These are phyloP conservation scores for Suhomyces bokatorum DNA, from an alignment of 1,139 yeast genomes.

Conservation along the genomic window DNA sequence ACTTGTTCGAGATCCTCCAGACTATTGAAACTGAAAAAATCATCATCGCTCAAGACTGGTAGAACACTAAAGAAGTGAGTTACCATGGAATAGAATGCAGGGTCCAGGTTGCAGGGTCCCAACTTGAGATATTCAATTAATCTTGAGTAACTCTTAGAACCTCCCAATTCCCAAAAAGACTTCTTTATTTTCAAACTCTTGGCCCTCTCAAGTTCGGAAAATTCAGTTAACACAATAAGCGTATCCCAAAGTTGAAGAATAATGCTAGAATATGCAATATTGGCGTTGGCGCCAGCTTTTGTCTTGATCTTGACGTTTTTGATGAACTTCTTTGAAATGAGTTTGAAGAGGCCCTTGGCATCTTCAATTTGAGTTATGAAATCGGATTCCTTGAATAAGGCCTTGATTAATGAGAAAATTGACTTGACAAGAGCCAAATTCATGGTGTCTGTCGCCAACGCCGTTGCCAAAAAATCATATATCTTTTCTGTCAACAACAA, in stretches of 20 bases:
- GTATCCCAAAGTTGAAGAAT: conserved; percentile 53
- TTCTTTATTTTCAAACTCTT: conserved; percentile 32
- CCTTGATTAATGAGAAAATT: conserved; percentile 36
- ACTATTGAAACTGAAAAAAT: conserved; percentile 21
- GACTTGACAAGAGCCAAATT: conserved; percentile 52
- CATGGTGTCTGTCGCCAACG: conserved; percentile 26
- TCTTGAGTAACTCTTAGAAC: conserved; percentile 40
- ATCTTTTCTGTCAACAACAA: conserved; percentile 41
- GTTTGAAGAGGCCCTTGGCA: conserved; percentile 39
- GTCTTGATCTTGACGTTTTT: conserved; percentile 50
- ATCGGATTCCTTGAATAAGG: conserved; percentile 16
- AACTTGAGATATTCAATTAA: conserved; percentile 47
- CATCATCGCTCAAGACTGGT: conserved; percentile 3
- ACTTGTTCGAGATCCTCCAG: conserved; percentile 22
- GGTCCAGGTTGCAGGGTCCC: conserved; percentile 55
- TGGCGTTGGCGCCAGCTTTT: conserved; percentile 22
- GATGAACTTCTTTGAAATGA: conserved; percentile 49
- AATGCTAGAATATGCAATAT: conserved; percentile 44
- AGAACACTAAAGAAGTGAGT: conserved; percentile 25
- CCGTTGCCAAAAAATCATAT: conserved; percentile 42
- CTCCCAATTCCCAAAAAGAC: conserved; percentile 56
- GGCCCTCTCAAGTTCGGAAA: conserved; percentile 14
- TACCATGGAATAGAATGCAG: conserved; percentile 44
- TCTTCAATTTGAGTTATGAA: conserved; percentile 20
- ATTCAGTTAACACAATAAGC: conserved; percentile 41